phyloP scores from a whole-genome alignment of 129 eudicot species.

The Saposhnikovia divaricata region DNA sequence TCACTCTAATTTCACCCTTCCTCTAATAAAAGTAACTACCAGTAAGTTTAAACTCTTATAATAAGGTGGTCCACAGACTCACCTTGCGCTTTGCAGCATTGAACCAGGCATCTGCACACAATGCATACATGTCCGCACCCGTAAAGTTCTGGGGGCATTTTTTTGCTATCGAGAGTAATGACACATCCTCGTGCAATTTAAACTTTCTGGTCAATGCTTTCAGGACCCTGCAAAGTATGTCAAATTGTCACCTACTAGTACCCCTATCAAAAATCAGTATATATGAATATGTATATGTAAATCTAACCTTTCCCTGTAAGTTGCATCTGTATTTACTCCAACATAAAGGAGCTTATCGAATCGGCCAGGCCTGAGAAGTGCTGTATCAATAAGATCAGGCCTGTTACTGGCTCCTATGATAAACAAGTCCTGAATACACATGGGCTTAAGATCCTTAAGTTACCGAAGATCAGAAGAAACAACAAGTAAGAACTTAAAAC shows the following conservation, averaged over 20 bases:
- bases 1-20: not conserved
- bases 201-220: constrained; percentile 88
- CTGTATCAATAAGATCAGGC: constrained; percentile 95
- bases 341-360: constrained; percentile 97
- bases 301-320: constrained; percentile 75
- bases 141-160: constrained; percentile 91
- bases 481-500: constrained; percentile 11
- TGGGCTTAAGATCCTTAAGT: constrained; percentile 5
- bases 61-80: constrained; percentile 10
- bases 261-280: not conserved
- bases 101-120: constrained; percentile 99
- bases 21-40: not conserved
- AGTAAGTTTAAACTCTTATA: not conserved
- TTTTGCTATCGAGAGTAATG: constrained; percentile 59
- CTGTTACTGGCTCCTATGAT: constrained; percentile 95
- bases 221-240: constrained; percentile 52
- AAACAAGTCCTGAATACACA: constrained; percentile 58
- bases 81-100: constrained; percentile 96
- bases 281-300: not conserved
- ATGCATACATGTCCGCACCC: constrained; percentile 98
- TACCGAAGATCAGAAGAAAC: not conserved
- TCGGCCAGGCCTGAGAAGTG: constrained; percentile 97
- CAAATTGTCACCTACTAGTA: constrained; percentile 12
- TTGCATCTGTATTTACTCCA: constrained; percentile 84
- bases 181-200: constrained; percentile 82